Conservation (phyloP, 2,329 filamentous ascomycete genomes). For the Phyllosticta paracitricarpa region DNA sequence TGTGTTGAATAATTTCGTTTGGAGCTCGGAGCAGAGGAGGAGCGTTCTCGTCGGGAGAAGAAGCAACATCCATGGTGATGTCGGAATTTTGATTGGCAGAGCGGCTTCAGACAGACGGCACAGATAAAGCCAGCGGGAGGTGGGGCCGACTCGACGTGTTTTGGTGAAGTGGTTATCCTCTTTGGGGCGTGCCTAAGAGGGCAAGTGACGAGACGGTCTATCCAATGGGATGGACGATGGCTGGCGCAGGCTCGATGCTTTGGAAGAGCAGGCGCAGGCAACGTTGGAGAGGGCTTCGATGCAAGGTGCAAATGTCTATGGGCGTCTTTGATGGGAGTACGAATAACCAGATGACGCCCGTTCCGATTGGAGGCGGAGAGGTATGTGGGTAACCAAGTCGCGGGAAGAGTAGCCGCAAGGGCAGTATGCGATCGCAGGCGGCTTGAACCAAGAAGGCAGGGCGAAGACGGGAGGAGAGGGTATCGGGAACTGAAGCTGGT, state of each 20-base stretch:
- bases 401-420: not conserved
- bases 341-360: not conserved
- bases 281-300: not conserved
- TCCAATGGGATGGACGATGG: not conserved
- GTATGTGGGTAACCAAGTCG: not conserved
- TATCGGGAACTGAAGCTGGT: not conserved
- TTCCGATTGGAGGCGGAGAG: not conserved
- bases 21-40: conserved; percentile 51
- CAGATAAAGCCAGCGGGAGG: not conserved
- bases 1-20: conserved; percentile 62
- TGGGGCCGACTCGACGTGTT: not conserved
- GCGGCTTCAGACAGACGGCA: not conserved
- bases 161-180: not conserved
- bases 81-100: not conserved
- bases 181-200: not conserved
- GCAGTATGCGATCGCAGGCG: not conserved
- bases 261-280: not conserved
- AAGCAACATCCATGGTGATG: not conserved
- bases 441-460: not conserved
- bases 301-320: not conserved
- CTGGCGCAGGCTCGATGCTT: not conserved
- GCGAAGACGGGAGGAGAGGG: not conserved
- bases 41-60: not conserved
- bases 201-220: not conserved
- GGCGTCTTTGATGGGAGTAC: not conserved